Evolutionary conservation across 768 basidiomycete species (phyloP), one percentile per base, ranked within the genome.

Genomic region (Suillus sp.): DNA sequence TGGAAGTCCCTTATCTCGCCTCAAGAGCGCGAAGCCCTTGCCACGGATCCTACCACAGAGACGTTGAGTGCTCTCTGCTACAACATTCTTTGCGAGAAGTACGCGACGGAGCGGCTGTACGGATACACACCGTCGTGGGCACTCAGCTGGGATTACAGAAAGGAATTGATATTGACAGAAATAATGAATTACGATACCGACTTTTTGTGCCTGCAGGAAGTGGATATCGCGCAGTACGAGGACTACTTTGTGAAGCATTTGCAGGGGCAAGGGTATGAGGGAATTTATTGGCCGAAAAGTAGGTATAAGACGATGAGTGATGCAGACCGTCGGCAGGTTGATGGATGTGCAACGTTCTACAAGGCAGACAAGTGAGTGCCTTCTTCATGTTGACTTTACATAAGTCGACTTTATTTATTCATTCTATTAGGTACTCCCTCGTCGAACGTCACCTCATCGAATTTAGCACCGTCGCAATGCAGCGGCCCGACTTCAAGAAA

Each of bases 51-150:
- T 20, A 80, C 81, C 32, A 75, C 84, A 20, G 95, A 98, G 76
- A 86, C 85, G 2, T 88, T 96, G 78, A 90, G 85, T 56, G 84
- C 92, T 35, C 79, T 98, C 20, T 91, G 85, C 74, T 98, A 94
- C 83, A 99, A 99, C 77, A 95, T 99, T 65, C 86, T 99, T 13
- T 96, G 93, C 76, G 93, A 96, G 72, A 86, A 87, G 72, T 91
- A 86, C 69, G 97, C 97, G 16, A 95, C 96, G 35, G 86, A 90
- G 68, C 82, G 86, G 67, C 76, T 96, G 74, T 99, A 99, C 74
- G 95, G 94, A 1, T 99, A 99, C 76, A 99, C 97, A 0, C 97
- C 97, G 1, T 83, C 88, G 1, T 99, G 97, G 96, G 97, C 97
- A 0, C 81, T 99, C 43, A 81, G 86, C n/a, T 99, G 97, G 97